Conservation (phyloP, 2,329 filamentous ascomycete genomes). For the Diplodia seriata region DNA sequence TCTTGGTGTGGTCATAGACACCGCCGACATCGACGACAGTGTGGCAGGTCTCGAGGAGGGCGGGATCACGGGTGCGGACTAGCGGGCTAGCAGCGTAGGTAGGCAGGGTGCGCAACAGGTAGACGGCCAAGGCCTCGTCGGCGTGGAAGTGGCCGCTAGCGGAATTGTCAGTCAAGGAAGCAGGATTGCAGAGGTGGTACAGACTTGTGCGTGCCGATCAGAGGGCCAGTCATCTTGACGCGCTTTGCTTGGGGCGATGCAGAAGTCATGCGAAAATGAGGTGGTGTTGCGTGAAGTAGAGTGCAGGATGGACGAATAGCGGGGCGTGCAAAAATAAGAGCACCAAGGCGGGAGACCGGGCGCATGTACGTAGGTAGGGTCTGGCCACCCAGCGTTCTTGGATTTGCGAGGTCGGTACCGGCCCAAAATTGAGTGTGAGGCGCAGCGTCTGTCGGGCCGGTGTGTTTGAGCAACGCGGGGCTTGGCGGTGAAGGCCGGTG, state of each 20-base stretch:
- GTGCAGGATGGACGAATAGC: slow-evolving; percentile 13
- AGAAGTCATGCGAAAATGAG: slow-evolving; percentile 33
- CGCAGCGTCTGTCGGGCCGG: slow-evolving; percentile 17
- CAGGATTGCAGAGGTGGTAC: slow-evolving; percentile 26
- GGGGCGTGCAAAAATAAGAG: slow-evolving; percentile 16
- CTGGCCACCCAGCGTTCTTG: slow-evolving; percentile 1
- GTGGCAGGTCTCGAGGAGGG: slow-evolving; percentile 79
- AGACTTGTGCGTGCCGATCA: slow-evolving; percentile 90
- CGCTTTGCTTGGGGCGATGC: slow-evolving; percentile 68
- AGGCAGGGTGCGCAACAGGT: slow-evolving; percentile 90
- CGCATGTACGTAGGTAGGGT: not conserved
- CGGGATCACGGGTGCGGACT: slow-evolving; percentile 85
- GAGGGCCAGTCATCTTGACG: slow-evolving; percentile 73
- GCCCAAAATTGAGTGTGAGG: slow-evolving; percentile 20
- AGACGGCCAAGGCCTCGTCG: slow-evolving; percentile 95
- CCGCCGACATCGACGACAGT: slow-evolving; percentile 98
- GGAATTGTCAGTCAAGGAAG: slow-evolving; percentile 10
- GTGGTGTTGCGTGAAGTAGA: slow-evolving; percentile 44
- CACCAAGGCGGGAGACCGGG: not conserved
- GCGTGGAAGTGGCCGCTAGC: slow-evolving; percentile 91
- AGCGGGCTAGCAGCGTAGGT: slow-evolving; percentile 76
- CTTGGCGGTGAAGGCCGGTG: slow-evolving; percentile 29
- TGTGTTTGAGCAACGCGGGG: slow-evolving; percentile 29
- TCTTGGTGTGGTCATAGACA: slow-evolving; percentile 77
- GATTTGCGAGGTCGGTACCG: not conserved